Base-by-base conservation (phyloP, 2,329 filamentous ascomycete species). In the Aspergillus sclerotialis region DNA sequence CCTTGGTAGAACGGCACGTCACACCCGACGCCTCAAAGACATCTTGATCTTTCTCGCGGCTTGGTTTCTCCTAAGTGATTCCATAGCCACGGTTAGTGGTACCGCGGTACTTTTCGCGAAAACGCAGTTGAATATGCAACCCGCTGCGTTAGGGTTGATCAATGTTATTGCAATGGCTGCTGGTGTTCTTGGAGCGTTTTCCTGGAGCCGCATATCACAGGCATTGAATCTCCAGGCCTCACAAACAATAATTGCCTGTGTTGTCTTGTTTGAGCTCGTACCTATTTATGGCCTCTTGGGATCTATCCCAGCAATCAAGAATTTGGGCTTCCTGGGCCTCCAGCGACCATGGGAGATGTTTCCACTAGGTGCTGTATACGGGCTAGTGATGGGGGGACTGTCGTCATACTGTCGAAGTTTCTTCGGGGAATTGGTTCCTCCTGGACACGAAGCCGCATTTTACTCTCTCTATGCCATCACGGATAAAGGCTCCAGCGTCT, bases 261-360 rank as follows among this genome's bases (percentile, higher is more conserved):
- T 96, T 44, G 76, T 73, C 9, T 67, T 98, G 5, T 94, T 98
- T 52, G 89, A 95, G 60, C 63, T 94, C 18, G 94, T 98, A 32
- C 92, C 92, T 0, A 54, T 96, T 1, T 98, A 98, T 52, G 90
- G 89, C 0, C 70, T 98, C 9, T 65, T 94, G 12, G 89, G 89
- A 1, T 95, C 92, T 53, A 71, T 96, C 11, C 87, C 89, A 0
- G 78, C 85, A 5, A 73, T 98, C 30, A 75, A 79, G 48, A 66
- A 70, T 6, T 77, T 83, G 61, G 89, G 87, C 1, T 78, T 85
- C 4, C 65, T 88, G 26, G 92, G 92, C 2, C 71, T 98, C n/a
- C 88, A 94, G 60, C 81, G 92, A 55, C 82, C 85, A 3, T 94
- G 88, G 85, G 92, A 98, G 51, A 95, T 98, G 86, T 96, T 92